These are phyloP conservation scores for Solanum appendiculatum DNA, from an alignment of 257 asterid genomes.

Conservation along the genomic window DNA sequence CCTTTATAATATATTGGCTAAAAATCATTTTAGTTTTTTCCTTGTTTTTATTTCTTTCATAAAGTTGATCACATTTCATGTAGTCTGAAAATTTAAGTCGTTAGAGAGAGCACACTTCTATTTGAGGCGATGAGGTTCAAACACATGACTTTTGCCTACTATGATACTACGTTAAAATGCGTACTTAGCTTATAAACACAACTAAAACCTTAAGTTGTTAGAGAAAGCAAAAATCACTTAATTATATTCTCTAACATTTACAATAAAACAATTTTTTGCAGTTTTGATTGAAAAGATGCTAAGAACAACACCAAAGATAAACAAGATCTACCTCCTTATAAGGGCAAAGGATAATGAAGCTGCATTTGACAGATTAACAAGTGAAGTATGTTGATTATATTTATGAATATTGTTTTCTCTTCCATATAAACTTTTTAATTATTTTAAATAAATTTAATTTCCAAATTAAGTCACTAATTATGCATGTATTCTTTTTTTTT, in stretches of 20 bases:
- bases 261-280: neutral
- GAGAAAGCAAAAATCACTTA: fast-evolving
- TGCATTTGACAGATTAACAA: neutral
- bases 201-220: neutral
- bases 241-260: neutral
- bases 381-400: neutral
- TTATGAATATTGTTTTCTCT: neutral
- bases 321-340: neutral
- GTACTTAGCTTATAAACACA: neutral
- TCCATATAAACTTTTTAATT: neutral
- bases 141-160: neutral
- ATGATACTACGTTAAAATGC: neutral
- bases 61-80: neutral
- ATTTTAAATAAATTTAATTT: neutral
- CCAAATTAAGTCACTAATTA: neutral
- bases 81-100: too few species aligned
- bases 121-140: neutral
- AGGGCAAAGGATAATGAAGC: neutral
- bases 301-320: neutral
- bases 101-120: neutral
- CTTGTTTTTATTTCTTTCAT: neutral
- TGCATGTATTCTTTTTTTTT: too few species aligned
- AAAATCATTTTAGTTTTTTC: neutral
- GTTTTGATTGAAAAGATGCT: neutral
- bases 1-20: neutral